Conservation (phyloP, 306 rosid species). For the Boehmeria nivea region DNA sequence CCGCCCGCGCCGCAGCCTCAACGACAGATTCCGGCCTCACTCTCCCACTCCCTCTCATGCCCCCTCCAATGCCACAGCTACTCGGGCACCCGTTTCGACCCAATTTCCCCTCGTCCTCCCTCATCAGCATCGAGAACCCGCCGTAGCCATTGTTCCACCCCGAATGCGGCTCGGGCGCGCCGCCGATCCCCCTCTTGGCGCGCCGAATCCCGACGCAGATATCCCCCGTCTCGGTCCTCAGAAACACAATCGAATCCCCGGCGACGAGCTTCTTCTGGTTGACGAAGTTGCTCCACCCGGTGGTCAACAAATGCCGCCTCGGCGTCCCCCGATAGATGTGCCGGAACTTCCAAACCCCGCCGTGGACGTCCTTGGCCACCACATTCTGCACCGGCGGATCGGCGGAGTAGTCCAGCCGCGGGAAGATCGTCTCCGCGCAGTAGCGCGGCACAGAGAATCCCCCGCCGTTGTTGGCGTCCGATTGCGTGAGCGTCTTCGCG, state of each 20-base stretch:
- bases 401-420: slow-evolving; percentile 78
- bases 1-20: slow-evolving; percentile 64
- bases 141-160: slow-evolving; percentile 70
- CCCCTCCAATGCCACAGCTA: slow-evolving; percentile 29
- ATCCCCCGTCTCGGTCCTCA: slow-evolving; percentile 71
- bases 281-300: slow-evolving; percentile 96
- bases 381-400: slow-evolving; percentile 98
- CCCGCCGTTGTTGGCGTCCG: slow-evolving; percentile 97
- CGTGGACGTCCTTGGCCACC: slow-evolving; percentile 82
- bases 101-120: slow-evolving; percentile 50
- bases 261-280: slow-evolving; percentile 97
- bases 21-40: slow-evolving; percentile 68
- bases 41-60: slow-evolving; percentile 30
- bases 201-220: slow-evolving; percentile 82
- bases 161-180: slow-evolving; percentile 43
- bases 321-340: slow-evolving; percentile 95
- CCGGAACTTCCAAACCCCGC: slow-evolving; percentile 87
- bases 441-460: slow-evolving; percentile 96
- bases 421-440: slow-evolving; percentile 93
- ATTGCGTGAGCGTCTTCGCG: slow-evolving; percentile 89
- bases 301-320: slow-evolving; percentile 80
- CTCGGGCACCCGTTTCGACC: slow-evolving; percentile 39
- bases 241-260: slow-evolving; percentile 87
- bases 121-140: slow-evolving; percentile 52
- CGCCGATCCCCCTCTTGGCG: slow-evolving; percentile 57